Base-by-base conservation (phyloP, 208 protist genomes). In the Acanthamoeba lenticulata region DNA sequence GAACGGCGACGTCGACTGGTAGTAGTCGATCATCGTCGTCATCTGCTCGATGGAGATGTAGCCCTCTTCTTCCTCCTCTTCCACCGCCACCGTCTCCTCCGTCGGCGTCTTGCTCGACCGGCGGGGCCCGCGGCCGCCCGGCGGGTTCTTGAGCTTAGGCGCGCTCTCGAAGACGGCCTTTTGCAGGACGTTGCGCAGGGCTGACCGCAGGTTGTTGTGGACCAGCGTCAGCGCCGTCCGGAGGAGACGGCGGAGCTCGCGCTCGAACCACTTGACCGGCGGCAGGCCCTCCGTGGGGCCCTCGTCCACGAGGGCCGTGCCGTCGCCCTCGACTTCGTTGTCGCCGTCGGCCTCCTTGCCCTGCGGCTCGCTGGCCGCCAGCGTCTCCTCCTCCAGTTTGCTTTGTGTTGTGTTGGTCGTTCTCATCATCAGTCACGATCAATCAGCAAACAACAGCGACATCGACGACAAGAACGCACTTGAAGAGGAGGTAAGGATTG, bases 21-120 rank as follows among this genome's bases (percentile, higher is more conserved):
- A 85, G 74, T 85, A 57, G 45, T 85, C 74, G 74, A 85, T 85
- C 74, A 85, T 85, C 5, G 74, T 85, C 5, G 74, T 55, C 74
- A 85, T 85, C 74, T 85, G 74, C 44, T 85, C 74, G 45, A 85
- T 85, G 13, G 74, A 85, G 42, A 85, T 55, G 74, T 85, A 85
- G 0, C 74, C 74, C 74, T 85, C 74, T 29, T 85, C 74, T 42
- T 85, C 74, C 42, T 85, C 74, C 29, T 85, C 74, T 42, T 85
- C 44, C 74, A 57, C 74, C 4, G 27, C 74, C 0, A 19, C 74
- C 0, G 38, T n/a, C 13, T 85, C 29, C 42, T 27, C 45, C 55
- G 69, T 13, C 15, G 52, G 60, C 19, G 60, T 32, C 7, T 36
- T 45, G 44, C 29, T 38, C 27, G 67, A 21, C 17, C 36, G 67